Evolutionary conservation across 495 filamentous ascomycete species (phyloP).

Genomic region (Penicillium samsonianum): DNA sequence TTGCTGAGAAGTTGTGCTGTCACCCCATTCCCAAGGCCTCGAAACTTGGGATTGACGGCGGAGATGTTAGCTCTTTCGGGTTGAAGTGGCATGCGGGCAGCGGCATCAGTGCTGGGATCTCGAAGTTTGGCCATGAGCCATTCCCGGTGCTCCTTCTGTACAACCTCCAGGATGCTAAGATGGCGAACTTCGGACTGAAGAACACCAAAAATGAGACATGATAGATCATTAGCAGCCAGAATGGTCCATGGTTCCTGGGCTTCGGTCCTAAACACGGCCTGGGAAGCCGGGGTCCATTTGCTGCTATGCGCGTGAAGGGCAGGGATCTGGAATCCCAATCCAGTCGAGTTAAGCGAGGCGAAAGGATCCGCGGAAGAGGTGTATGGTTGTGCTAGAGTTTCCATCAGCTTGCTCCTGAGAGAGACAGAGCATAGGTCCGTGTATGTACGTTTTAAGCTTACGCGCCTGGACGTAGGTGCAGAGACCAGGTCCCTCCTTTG

Average conservation of each 20-base stretch:
- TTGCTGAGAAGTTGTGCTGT: conserved; percentile 87
- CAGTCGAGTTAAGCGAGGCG: conserved; percentile 42
- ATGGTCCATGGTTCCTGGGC: conserved; percentile 90
- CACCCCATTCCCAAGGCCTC: conserved; percentile 73
- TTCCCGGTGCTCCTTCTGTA: conserved; percentile 78
- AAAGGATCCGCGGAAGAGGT: conserved; percentile 49
- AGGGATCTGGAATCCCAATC: conserved; percentile 44
- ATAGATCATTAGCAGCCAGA: conserved; percentile 93
- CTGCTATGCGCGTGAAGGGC: conserved; percentile 80
- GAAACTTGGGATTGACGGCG: conserved; percentile 46
- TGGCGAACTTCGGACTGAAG: conserved; percentile 91
- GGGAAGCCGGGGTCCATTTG: conserved; percentile 86
- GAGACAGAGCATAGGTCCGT: conserved; percentile 74
- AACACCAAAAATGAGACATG: conserved; percentile 93
- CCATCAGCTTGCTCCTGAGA: conserved; percentile 81
- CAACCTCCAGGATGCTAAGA: conserved; percentile 92
- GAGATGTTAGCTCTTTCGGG: conserved; percentile 41
- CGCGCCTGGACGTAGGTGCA: conserved; percentile 56
- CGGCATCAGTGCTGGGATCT: conserved; percentile 54
- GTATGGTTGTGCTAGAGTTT: conserved; percentile 85
- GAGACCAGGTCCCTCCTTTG: conserved; percentile 38
- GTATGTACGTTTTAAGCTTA: conserved; percentile 81
- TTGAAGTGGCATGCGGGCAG: conserved; percentile 40
- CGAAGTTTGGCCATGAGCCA: conserved; percentile 90
- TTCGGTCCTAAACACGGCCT: conserved; percentile 96